Evolutionary conservation across 352 stramenopile species (phyloP).

Genomic region (Phytophthora capsici): DNA sequence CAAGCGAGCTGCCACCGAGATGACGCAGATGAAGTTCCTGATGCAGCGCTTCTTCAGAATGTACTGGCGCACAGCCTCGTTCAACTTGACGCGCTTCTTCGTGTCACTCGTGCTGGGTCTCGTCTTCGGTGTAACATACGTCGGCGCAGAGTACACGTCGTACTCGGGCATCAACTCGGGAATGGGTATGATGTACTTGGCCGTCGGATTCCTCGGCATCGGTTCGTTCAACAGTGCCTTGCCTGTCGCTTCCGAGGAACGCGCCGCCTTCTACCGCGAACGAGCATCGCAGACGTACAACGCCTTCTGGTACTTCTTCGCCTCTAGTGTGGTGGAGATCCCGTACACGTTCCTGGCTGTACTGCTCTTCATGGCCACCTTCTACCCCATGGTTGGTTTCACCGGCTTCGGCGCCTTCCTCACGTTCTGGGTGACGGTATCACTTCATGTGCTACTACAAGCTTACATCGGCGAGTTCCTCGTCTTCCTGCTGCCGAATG

Average conservation of each 20-base stretch:
- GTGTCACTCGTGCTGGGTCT: conserved; percentile 32
- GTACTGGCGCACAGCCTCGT: conserved; percentile 72
- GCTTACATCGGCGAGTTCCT: conserved; percentile 37
- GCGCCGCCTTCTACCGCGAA: conserved; percentile 88
- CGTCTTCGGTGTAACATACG: conserved; percentile 29
- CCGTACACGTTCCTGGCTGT: conserved; percentile 53
- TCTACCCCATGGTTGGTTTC: conserved; percentile 26
- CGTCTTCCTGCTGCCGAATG: conserved; percentile 33
- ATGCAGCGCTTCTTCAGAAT: conserved; percentile 52
- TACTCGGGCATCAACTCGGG: conserved; percentile 35
- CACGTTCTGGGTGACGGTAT: conserved; percentile 21
- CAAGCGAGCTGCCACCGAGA: background rate
- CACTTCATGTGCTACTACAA: conserved; percentile 25
- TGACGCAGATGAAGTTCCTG: background rate
- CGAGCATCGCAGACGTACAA: conserved; percentile 64
- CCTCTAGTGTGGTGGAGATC: conserved; percentile 18
- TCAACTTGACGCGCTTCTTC: conserved; percentile 44
- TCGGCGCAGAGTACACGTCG: conserved; percentile 20
- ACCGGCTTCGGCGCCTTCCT: conserved; percentile 16
- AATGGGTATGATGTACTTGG: conserved; percentile 55
- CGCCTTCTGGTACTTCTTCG: conserved; percentile 26
- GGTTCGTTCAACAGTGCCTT: conserved; percentile 69
- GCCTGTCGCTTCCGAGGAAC: conserved; percentile 67
- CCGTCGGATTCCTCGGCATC: conserved; percentile 69
- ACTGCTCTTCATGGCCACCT: conserved; percentile 23